Conservation (phyloP, 495 filamentous ascomycete genomes). For the Neurospora pannonica region DNA sequence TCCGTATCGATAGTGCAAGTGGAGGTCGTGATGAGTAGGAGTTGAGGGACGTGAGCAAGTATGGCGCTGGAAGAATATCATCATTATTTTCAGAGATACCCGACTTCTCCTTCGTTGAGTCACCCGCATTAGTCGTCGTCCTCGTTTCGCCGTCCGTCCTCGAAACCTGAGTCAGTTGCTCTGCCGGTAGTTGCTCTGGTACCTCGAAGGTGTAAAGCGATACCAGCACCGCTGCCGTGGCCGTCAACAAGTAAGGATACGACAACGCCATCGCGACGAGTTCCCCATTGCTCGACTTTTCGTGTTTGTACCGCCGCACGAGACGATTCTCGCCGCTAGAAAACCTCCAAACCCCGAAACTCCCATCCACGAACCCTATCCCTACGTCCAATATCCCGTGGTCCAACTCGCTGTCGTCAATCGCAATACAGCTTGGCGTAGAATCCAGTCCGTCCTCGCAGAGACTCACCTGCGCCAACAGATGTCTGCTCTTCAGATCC, state of each 20-base stretch:
- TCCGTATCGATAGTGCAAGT: constrained; percentile 66
- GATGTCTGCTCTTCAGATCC: constrained; percentile 52
- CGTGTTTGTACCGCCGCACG: constrained; percentile 41
- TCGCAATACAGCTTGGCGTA: constrained; percentile 58
- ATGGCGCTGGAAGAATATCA: constrained; percentile 26
- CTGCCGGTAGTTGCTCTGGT: constrained; percentile 14
- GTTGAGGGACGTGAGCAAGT: constrained; percentile 67
- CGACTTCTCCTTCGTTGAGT: background rate
- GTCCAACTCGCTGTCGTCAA: constrained; percentile 39
- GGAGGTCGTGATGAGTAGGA: constrained; percentile 76
- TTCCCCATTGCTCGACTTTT: constrained; percentile 47
- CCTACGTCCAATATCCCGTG: constrained; percentile 41
- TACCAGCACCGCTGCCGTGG: constrained; percentile 60
- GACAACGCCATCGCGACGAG: constrained; percentile 69
- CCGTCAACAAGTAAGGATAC: constrained; percentile 68
- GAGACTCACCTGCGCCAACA: constrained; percentile 40
- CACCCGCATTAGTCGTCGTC: background rate
- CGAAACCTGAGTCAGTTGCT: background rate
- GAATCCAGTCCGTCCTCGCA: constrained; percentile 12
- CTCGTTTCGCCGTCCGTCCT: background rate
- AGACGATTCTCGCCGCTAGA: constrained; percentile 35
- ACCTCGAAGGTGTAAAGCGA: constrained; percentile 61
- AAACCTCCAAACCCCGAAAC: constrained; percentile 61
- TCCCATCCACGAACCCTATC: constrained; percentile 70
- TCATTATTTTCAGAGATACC: background rate